Conservation (phyloP, 352 stramenopile species). For the Globisporangium emineosum region DNA sequence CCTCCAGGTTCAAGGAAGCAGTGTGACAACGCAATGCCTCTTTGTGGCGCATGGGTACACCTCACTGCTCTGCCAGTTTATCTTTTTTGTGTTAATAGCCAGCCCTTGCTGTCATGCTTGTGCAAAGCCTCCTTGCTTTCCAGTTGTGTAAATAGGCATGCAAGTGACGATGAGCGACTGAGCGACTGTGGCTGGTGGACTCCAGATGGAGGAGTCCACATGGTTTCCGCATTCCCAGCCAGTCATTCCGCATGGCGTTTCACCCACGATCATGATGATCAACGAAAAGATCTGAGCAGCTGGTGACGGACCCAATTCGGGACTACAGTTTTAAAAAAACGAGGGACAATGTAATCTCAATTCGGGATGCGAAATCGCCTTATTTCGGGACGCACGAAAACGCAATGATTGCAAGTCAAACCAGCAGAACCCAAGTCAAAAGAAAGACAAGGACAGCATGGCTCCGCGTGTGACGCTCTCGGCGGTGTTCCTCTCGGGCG, state of each 20-base stretch:
- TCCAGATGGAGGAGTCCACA: not conserved
- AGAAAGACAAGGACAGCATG: conserved; percentile 28
- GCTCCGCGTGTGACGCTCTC: conserved; percentile 45
- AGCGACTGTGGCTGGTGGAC: not conserved
- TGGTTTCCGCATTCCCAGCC: not conserved
- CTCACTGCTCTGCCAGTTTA: not conserved
- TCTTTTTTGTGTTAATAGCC: too few relatives aligned
- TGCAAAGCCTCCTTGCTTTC: not conserved
- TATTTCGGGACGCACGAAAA: not conserved
- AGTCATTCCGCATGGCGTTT: too few relatives aligned
- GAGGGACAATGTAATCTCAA: not conserved
- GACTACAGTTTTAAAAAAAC: not conserved
- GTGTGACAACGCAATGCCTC: not conserved
- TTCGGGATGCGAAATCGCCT: not conserved
- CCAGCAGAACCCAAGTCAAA: not conserved
- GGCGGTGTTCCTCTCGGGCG: conserved; percentile 62
- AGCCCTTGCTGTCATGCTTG: not conserved
- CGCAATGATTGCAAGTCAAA: not conserved
- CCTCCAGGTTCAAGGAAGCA: not conserved
- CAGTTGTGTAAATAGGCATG: too few relatives aligned
- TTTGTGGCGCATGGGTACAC: not conserved
- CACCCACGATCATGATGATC: not conserved
- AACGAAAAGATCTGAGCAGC: not conserved
- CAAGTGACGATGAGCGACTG: not conserved
- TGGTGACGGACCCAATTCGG: not conserved